A percentile compares a stretch with the other conserved stretches of the same genome.
Evolutionary conservation across 306 rosid species (phyloP).

Genomic region (Prinsepia uniflora): DNA sequence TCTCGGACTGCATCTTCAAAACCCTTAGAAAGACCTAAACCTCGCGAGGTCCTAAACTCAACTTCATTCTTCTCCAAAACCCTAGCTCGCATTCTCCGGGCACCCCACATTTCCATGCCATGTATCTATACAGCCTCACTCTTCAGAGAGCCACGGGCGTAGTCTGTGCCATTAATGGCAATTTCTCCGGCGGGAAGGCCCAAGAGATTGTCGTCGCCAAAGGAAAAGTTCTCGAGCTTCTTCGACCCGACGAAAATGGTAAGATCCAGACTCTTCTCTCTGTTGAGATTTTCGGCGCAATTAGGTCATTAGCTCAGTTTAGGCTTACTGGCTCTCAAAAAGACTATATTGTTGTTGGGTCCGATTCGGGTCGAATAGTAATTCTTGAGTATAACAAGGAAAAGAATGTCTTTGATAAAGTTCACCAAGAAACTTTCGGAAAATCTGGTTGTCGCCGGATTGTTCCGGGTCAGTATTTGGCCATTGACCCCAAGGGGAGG

Average conservation of each 20-base stretch:
- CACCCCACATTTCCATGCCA: conserved; percentile 25
- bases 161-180: conserved; percentile 87
- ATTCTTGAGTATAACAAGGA: conserved; percentile 86
- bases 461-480: conserved; percentile 87
- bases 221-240: conserved; percentile 91
- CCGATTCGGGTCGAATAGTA: conserved; percentile 90
- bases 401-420: conserved; percentile 76
- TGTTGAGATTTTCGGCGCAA: conserved; percentile 85
- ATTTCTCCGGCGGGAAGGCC: conserved; percentile 87
- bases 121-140: conserved; percentile 91
- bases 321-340: conserved; percentile 83
- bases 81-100: background rate
- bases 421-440: conserved; percentile 94
- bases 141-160: conserved; percentile 92
- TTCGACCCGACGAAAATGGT: conserved; percentile 90
- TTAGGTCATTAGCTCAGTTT: conserved; percentile 79
- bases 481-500: conserved; percentile 90
- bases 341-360: conserved; percentile 83
- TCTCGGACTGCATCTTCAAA: background rate
- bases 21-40: background rate
- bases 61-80: conserved; percentile 7
- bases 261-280: conserved; percentile 90
- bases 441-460: conserved; percentile 90
- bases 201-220: conserved; percentile 91
- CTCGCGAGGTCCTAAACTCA: background rate